Conservation (phyloP, 306 rosid species). For the Betula pendula region DNA sequence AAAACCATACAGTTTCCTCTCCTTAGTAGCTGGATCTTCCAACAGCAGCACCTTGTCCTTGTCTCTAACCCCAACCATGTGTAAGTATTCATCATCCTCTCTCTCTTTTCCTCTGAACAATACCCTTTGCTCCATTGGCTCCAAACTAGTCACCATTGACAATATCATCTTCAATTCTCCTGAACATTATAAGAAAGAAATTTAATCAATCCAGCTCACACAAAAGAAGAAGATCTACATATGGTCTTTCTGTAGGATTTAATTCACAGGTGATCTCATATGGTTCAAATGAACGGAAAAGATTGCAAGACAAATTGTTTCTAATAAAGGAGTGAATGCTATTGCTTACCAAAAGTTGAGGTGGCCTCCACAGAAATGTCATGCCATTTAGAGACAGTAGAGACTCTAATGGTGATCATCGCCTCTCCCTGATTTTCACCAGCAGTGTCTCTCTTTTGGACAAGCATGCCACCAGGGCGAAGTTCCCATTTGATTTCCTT, state of each 20-base stretch:
- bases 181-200: slow-evolving; percentile 17
- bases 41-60: slow-evolving; percentile 84
- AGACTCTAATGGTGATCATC: slow-evolving; percentile 73
- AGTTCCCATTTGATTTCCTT: slow-evolving; percentile 86
- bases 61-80: slow-evolving; percentile 94
- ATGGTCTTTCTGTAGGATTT: too few relatives aligned
- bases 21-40: slow-evolving; percentile 88
- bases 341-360: slow-evolving; percentile 73
- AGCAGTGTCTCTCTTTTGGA: slow-evolving; percentile 69
- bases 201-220: neutral
- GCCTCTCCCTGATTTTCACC: slow-evolving; percentile 48
- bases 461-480: slow-evolving; percentile 98
- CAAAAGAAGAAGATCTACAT: neutral
- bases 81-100: slow-evolving; percentile 74
- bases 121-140: slow-evolving; percentile 81
- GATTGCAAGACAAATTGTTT: too few relatives aligned
- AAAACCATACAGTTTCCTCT: slow-evolving; percentile 60
- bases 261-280: too few relatives aligned
- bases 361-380: slow-evolving; percentile 71
- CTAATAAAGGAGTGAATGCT: too few relatives aligned
- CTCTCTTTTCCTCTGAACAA: slow-evolving; percentile 90
- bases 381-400: slow-evolving; percentile 75
- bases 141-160: slow-evolving; percentile 66
- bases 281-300: too few relatives aligned
- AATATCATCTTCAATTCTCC: slow-evolving; percentile 81